Evolutionary conservation across 1,284 basidiomycete species (phyloP).

Genomic region (Heterobasidion irregulare): DNA sequence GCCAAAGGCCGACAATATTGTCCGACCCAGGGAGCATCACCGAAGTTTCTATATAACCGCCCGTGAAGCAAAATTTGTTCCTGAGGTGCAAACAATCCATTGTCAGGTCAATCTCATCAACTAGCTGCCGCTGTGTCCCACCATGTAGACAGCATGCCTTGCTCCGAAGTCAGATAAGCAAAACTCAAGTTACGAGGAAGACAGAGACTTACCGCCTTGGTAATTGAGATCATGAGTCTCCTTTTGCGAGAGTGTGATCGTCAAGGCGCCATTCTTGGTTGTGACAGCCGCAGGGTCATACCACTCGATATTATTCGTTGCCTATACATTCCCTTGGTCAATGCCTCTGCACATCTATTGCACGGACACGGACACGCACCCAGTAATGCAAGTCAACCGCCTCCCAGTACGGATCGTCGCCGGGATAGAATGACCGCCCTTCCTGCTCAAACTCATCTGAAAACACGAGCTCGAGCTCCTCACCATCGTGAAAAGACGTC

Average conservation of each 20-base stretch:
- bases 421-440: constrained; percentile 72
- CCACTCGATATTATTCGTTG: constrained; percentile 35
- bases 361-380: background rate
- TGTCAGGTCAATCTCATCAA: background rate
- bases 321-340: constrained; percentile 16
- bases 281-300: constrained; percentile 76
- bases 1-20: constrained; percentile 44
- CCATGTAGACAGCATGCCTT: constrained; percentile 55
- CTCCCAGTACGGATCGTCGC: constrained; percentile 61
- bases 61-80: constrained; percentile 96
- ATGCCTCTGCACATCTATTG: no score
- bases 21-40: constrained; percentile 77
- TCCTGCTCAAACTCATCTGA: constrained; percentile 87
- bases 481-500: constrained; percentile 39
- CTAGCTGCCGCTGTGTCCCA: background rate
- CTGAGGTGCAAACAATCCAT: constrained; percentile 17
- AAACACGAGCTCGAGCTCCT: constrained; percentile 63
- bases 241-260: constrained; percentile 68
- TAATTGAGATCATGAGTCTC: constrained; percentile 70
- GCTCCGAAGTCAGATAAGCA: background rate
- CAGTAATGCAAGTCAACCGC: constrained; percentile 67
- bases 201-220: constrained; percentile 29
- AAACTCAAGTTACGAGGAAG: background rate
- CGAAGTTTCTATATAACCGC: constrained; percentile 64
- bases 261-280: constrained; percentile 71